phyloP scores from a whole-genome alignment of 441 rosid species.

The Pelargonium myrrhifolium region DNA sequence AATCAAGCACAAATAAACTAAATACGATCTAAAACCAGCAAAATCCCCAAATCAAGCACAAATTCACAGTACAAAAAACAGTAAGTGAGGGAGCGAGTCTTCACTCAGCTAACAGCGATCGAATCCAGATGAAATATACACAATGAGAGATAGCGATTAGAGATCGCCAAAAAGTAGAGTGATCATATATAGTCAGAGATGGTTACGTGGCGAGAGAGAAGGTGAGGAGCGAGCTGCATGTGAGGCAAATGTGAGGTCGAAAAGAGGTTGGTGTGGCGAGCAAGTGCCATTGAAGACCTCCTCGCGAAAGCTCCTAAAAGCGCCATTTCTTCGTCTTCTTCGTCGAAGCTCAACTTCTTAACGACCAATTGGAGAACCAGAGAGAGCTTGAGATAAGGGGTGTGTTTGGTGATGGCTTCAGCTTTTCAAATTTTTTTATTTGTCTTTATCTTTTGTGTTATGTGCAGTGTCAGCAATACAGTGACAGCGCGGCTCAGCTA shows the following conservation, averaged over 20 bases:
- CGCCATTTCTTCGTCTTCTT: too few relatives aligned
- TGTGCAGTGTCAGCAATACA: too few relatives aligned
- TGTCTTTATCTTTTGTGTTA: too few relatives aligned
- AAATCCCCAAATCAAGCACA: neutral
- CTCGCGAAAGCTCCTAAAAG: too few relatives aligned
- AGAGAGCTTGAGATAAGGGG: too few relatives aligned
- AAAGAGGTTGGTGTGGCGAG: conserved; percentile 23
- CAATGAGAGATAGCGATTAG: neutral
- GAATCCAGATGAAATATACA: neutral
- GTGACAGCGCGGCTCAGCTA: too few relatives aligned
- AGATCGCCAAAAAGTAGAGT: neutral
- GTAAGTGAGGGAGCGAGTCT: too few relatives aligned
- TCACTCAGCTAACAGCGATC: too few relatives aligned
- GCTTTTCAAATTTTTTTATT: too few relatives aligned
- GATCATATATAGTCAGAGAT: neutral
- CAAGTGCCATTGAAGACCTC: conserved; percentile 18
- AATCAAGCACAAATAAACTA: neutral
- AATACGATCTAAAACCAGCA: neutral
- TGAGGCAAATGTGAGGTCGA: conserved; percentile 20
- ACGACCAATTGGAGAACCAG: too few relatives aligned
- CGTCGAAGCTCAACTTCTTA: too few relatives aligned
- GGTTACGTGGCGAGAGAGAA: conserved; percentile 39
- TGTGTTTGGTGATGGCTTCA: too few relatives aligned
- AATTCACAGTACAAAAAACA: neutral
- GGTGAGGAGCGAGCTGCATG: conserved; percentile 31